Evolutionary conservation across 169 alveolate species (phyloP), one percentile per base, ranked within the genome.

Genomic region (Cryptosporidium tyzzeri): DNA sequence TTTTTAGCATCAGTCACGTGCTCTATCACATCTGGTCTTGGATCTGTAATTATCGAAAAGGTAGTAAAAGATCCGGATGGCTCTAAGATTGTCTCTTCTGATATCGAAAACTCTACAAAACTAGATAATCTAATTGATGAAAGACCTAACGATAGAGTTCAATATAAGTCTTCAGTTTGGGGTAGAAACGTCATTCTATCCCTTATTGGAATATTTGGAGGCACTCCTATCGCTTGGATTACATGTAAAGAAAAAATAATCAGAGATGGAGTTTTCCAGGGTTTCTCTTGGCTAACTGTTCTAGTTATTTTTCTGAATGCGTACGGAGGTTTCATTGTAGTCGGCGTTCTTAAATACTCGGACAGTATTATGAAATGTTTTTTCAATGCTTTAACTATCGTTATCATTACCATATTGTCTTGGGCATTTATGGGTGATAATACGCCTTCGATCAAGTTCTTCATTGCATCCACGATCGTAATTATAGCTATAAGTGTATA

Each of bases 301-400:
- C 0, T 80, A n/a, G 89, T 80, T 80, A 80, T 80, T 61, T 80
- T 80, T 48, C 35, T 80, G 37, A 80, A 80, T 80, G 89, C 89
- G 5, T 80, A 61, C 62, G 89, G 89, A 45, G 89, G 89, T 41
- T 80, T 80, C 45, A 80, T 80, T 37, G 75, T 80, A n/a, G 35
- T 80, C 33, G 89, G 89, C 6, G 89, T 80, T 18, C 45, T 80
- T 9, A 80, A 80, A 39, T 80, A 80, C 45, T 59, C 89, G 10
- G 89, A 80, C 41, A 37, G 89, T 48, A 80, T 80, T 41, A 65
- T 80, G 89, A 80, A 80, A 16, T 80, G 89, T 44, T 80, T 80
- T 45, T 80, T 59, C 37, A 80, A 80, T 62, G 89, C 89, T 7
- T 41, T 80, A 44, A 80, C 89, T 44, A 80, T 80, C 10, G 39